These are phyloP conservation scores for Eucalyptus microcorys DNA, from an alignment of 345 rosid species.

Conservation along the genomic window DNA sequence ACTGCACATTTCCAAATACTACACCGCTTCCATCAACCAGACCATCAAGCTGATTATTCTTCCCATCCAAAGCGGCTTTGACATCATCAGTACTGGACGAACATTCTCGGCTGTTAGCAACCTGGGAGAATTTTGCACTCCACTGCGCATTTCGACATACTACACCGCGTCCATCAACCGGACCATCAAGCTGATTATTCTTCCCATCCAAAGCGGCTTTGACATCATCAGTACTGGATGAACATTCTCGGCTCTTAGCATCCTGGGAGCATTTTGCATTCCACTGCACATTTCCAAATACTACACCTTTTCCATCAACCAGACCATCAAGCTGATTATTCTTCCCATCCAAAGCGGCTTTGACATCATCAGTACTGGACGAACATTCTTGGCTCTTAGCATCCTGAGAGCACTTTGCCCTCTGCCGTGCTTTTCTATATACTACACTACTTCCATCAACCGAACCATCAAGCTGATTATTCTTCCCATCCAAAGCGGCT, in stretches of 20 bases:
- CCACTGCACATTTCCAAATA: not conserved
- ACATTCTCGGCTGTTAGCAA: not conserved
- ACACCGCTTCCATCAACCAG: not conserved
- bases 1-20: not conserved
- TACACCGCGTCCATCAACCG: not conserved
- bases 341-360: not conserved
- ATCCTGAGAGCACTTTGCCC: not conserved
- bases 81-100: not conserved
- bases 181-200: conserved; percentile 9
- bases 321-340: not conserved
- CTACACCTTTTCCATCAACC: not conserved
- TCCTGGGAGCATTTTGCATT: not conserved
- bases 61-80: not conserved
- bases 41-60: conserved; percentile 9
- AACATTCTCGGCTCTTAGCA: not conserved
- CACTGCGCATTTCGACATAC: not conserved
- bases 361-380: not conserved
- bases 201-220: not conserved
- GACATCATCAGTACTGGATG: not conserved
- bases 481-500: not conserved
- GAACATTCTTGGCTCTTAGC: not conserved
- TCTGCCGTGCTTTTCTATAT: no score
- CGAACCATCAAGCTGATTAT: not conserved
- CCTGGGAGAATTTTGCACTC: not conserved
- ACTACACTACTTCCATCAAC: not conserved